Evolutionary conservation across 2,329 filamentous ascomycete genomes (phyloP).

Genomic region (Cryphonectria nitschkei): DNA sequence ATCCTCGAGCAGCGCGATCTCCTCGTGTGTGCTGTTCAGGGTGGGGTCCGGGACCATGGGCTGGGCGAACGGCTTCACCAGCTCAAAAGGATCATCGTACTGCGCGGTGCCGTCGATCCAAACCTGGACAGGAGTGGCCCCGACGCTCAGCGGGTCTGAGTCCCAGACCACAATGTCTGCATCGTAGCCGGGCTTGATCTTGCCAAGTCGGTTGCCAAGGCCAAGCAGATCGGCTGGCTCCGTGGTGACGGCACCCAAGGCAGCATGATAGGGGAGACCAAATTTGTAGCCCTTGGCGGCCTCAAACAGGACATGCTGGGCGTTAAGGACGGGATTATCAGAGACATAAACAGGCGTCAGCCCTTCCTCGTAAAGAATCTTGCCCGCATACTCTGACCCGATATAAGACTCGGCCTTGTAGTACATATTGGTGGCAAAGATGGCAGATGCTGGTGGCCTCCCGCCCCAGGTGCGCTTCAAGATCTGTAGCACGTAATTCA

Average conservation of each 20-base stretch:
- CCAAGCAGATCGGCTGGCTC: conserved; percentile 62
- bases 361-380: conserved; percentile 66
- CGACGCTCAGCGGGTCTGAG: conserved; percentile 63
- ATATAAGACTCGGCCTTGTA: conserved; percentile 71
- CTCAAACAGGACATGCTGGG: conserved; percentile 70
- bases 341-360: conserved; percentile 71
- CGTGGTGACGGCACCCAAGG: conserved; percentile 60
- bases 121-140: conserved; percentile 62
- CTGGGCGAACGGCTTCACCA: conserved; percentile 51
- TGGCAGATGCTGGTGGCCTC: conserved; percentile 58
- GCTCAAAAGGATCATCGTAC: conserved; percentile 56
- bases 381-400: conserved; percentile 68
- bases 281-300: conserved; percentile 64
- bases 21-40: conserved; percentile 47
- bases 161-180: conserved; percentile 67
- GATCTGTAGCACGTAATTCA: conserved; percentile 41
- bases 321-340: conserved; percentile 71
- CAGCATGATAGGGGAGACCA: conserved; percentile 63
- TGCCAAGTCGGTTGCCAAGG: conserved; percentile 60
- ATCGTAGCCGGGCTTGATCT: conserved; percentile 64
- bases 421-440: conserved; percentile 74
- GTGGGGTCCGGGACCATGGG: conserved; percentile 46
- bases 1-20: conserved; percentile 43
- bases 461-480: conserved; percentile 60
- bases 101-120: conserved; percentile 67